A percentile compares a stretch with the other conserved stretches of the same genome.
phyloP scores from a whole-genome alignment of 306 rosid genomes.

The Cucurbita argyrosperma region DNA sequence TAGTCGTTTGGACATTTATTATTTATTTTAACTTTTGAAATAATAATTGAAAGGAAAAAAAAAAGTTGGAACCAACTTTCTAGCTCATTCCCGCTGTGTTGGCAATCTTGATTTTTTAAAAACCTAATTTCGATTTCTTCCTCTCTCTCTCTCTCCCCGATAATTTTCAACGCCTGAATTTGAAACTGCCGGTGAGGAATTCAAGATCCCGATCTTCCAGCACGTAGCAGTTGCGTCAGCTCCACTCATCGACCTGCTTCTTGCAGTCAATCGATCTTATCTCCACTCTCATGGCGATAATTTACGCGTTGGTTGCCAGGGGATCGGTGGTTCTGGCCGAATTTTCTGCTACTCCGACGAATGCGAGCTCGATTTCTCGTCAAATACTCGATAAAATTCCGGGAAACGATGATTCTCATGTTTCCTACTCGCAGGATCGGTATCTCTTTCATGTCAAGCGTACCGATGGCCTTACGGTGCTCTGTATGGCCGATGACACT shows the following conservation, averaged over 20 bases:
- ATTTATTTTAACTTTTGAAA: no score
- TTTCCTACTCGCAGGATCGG: constrained; percentile 92
- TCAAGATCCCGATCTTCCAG: not conserved
- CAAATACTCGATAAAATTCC: constrained; percentile 83
- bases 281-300: constrained; percentile 48
- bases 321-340: constrained; percentile 92
- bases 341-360: constrained; percentile 56
- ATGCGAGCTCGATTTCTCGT: constrained; percentile 66
- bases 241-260: not conserved
- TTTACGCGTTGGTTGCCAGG: constrained; percentile 71
- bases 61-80: not conserved
- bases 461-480: constrained; percentile 96
- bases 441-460: constrained; percentile 83
- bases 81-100: constrained; percentile 1
- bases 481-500: constrained; percentile 92
- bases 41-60: not conserved
- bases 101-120: not conserved
- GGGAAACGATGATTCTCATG: constrained; percentile 57
- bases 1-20: no score
- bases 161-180: not conserved
- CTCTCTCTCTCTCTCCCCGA: not conserved
- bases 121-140: not conserved
- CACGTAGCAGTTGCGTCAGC: not conserved
- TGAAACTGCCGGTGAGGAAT: not conserved
- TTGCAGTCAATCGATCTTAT: not conserved